Conservation (phyloP, 164 flowering plant genomes). For the Houttuynia cordata region DNA sequence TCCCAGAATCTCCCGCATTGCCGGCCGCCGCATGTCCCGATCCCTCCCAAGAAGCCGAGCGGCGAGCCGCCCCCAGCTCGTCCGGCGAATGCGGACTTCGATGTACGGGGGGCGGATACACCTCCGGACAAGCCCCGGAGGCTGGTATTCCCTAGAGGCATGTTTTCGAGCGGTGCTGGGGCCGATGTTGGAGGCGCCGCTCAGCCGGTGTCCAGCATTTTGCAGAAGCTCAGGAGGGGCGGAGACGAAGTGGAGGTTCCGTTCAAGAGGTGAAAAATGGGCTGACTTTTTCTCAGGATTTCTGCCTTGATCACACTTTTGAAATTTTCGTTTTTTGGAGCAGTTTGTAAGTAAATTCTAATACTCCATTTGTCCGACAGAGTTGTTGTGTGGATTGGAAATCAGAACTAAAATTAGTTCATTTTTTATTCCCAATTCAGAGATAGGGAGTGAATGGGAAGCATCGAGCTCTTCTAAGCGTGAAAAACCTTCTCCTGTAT, state of each 20-base stretch:
- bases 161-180: no score
- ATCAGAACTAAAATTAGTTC: no score
- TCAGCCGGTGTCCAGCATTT: slow-evolving; percentile 21
- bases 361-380: no score
- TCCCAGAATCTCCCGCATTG: slow-evolving; percentile 10
- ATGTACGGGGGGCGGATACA: slow-evolving; percentile 66
- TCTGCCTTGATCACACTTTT: no score
- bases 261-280: slow-evolving; percentile 4
- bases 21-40: slow-evolving; percentile 9
- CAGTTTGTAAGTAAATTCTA: not conserved
- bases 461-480: not conserved
- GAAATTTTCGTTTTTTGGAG: not conserved
- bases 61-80: slow-evolving; percentile 3
- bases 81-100: slow-evolving; percentile 13
- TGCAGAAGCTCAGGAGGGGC: slow-evolving; percentile 61
- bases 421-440: no score
- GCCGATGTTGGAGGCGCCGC: no score
- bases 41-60: slow-evolving; percentile 11
- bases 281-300: slow-evolving; percentile 11
- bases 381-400: no score
- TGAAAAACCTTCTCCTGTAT: not conserved
- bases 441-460: no score
- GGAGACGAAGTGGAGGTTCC: slow-evolving; percentile 18
- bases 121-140: slow-evolving; percentile 88
- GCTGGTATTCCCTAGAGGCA: slow-evolving; percentile 22